Evolutionary conservation across 129 eudicot species (phyloP).

Genomic region (Lactuca sativa): DNA sequence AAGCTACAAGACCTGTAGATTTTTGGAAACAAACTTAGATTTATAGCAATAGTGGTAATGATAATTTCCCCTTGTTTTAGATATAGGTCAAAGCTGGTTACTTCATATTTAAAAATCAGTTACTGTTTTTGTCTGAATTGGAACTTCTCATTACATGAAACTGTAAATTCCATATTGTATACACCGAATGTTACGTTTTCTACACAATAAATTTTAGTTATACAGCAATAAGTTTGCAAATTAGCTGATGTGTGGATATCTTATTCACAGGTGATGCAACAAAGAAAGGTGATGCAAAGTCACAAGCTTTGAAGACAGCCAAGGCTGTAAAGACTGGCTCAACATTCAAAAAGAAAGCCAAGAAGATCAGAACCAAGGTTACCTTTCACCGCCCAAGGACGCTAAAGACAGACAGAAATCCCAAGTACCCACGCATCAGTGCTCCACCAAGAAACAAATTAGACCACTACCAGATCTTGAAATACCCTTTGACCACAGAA

Average conservation of each 20-base stretch:
- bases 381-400: slow-evolving; percentile 68
- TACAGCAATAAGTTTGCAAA: no score
- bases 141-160: no score
- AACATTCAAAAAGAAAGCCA: slow-evolving; percentile 62
- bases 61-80: no score
- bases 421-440: slow-evolving; percentile 75
- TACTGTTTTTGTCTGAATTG: no score
- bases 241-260: no score
- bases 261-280: slow-evolving; percentile 33
- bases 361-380: slow-evolving; percentile 61
- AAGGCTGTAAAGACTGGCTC: slow-evolving; percentile 69
- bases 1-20: neutral
- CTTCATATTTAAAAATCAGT: no score
- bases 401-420: slow-evolving; percentile 62
- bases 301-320: slow-evolving; percentile 64
- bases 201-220: no score
- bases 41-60: no score
- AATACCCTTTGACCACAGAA: slow-evolving; percentile 66
- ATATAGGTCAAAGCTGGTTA: no score
- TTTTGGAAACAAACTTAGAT: no score
- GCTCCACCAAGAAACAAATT: slow-evolving; percentile 68
- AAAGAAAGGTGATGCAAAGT: slow-evolving; percentile 62
- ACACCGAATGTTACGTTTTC: no score
- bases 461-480: slow-evolving; percentile 67
- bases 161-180: no score